A percentile compares a stretch with the other conserved stretches of the same genome.
phyloP scores from a whole-genome alignment of 441 rosid genomes.

The Populus hybrid region DNA sequence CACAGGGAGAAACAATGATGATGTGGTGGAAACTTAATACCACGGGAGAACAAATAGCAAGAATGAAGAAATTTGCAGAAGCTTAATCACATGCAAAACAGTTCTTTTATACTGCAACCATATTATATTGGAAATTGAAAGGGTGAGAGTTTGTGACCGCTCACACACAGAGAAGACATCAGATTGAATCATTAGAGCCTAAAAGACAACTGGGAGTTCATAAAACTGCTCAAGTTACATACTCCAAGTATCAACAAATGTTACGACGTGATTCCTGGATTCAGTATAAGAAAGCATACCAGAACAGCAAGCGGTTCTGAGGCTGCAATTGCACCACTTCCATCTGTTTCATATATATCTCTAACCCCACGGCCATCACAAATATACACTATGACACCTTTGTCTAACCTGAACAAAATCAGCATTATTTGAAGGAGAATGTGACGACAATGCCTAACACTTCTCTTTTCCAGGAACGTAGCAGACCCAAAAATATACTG shows the following conservation, averaged over 20 bases:
- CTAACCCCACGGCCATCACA: constrained; percentile 83
- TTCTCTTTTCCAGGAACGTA: background rate
- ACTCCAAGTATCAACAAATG: background rate
- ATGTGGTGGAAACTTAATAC: background rate
- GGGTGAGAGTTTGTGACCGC: background rate
- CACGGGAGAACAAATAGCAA: background rate
- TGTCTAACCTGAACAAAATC: constrained; percentile 69
- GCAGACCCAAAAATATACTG: background rate
- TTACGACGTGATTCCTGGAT: too few species aligned
- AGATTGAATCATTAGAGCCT: background rate
- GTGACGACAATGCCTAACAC: too few species aligned
- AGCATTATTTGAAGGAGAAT: background rate
- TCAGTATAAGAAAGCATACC: constrained; percentile 35
- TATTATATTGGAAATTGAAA: background rate
- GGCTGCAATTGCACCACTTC: constrained; percentile 69
- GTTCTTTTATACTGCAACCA: background rate
- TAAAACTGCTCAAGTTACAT: background rate
- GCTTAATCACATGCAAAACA: background rate
- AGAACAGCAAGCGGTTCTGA: constrained; percentile 86
- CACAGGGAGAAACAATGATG: background rate
- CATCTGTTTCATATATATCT: constrained; percentile 92
- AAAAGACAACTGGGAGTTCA: background rate
- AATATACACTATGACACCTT: constrained; percentile 90
- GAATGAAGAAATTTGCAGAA: background rate
- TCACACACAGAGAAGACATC: background rate